Evolutionary conservation across 495 filamentous ascomycete genomes (phyloP).

Genomic region (Opeltia flavorubescens): DNA sequence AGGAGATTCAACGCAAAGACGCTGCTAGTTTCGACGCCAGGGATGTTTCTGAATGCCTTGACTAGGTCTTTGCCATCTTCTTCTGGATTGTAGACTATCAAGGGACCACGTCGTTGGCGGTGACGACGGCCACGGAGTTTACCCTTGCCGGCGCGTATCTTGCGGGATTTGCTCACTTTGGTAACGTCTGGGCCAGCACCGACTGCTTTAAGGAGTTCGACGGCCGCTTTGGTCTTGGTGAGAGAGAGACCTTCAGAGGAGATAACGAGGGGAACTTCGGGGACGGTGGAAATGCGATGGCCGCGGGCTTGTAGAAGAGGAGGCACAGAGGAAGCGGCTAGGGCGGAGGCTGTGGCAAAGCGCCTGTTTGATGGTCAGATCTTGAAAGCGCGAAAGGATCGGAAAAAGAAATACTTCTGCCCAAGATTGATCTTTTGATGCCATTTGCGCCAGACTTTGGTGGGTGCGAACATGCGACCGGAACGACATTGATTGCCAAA

Average conservation of each 20-base stretch:
- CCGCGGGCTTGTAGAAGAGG: conserved; percentile 92
- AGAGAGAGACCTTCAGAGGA: conserved; percentile 78
- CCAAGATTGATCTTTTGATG: conserved; percentile 98
- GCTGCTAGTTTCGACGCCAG: conserved; percentile 92
- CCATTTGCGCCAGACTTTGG: conserved; percentile 99
- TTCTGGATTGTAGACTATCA: conserved; percentile 90
- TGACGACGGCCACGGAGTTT: conserved; percentile 90
- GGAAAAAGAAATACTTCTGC: conserved; percentile 56
- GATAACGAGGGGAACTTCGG: conserved; percentile 94
- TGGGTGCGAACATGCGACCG: conserved; percentile 99
- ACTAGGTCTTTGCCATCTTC: conserved; percentile 84
- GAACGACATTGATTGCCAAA: conserved; percentile 99
- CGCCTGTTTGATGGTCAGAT: no score
- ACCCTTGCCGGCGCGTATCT: conserved; percentile 94
- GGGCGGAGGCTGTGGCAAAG: conserved; percentile 91
- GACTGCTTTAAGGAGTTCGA: conserved; percentile 73
- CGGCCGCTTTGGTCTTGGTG: conserved; percentile 77
- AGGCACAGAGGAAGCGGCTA: conserved; percentile 88
- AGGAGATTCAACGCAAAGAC: conserved; percentile 96
- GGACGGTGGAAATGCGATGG: conserved; percentile 80
- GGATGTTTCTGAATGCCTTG: conserved; percentile 91
- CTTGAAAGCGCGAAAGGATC: background rate
- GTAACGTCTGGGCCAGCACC: conserved; percentile 81
- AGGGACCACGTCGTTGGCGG: conserved; percentile 91
- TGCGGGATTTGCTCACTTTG: conserved; percentile 87